Conservation (phyloP, 805 yeast species). For the Yueomyces sinensis region DNA sequence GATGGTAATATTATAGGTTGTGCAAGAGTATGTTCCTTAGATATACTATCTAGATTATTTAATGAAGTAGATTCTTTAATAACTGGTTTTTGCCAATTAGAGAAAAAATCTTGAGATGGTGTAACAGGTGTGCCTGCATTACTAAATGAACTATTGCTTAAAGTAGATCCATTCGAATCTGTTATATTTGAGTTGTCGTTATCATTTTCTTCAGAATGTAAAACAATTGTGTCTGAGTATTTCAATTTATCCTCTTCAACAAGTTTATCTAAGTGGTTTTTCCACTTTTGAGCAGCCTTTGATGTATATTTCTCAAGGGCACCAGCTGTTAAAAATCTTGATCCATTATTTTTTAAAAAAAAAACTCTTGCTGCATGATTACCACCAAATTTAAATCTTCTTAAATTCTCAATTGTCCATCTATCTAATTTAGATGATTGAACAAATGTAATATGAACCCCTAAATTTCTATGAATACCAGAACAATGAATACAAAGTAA, state of each 20-base stretch:
- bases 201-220: constrained; percentile 18
- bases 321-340: constrained; percentile 47
- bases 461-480: constrained; percentile 88
- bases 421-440: constrained; percentile 85
- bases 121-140: constrained; percentile 18
- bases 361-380: constrained; percentile 76
- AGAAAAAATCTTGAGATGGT: constrained; percentile 68
- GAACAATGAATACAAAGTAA: constrained; percentile 89
- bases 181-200: not conserved
- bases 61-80: constrained; percentile 25
- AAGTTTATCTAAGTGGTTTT: constrained; percentile 61
- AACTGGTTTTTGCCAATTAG: constrained; percentile 80
- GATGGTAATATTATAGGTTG: constrained; percentile 3
- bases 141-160: constrained; percentile 17
- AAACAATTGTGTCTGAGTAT: constrained; percentile 59
- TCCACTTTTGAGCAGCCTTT: constrained; percentile 65
- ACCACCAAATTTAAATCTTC: constrained; percentile 91
- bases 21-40: constrained; percentile 12
- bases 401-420: constrained; percentile 83
- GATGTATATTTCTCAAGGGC: constrained; percentile 72
- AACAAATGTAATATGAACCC: constrained; percentile 92
- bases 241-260: constrained; percentile 51
- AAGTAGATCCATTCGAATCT: constrained; percentile 7
- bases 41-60: constrained; percentile 6
- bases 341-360: constrained; percentile 75